Conservation (phyloP, 768 basidiomycete genomes). For the Candolleomyces eurysporus region DNA sequence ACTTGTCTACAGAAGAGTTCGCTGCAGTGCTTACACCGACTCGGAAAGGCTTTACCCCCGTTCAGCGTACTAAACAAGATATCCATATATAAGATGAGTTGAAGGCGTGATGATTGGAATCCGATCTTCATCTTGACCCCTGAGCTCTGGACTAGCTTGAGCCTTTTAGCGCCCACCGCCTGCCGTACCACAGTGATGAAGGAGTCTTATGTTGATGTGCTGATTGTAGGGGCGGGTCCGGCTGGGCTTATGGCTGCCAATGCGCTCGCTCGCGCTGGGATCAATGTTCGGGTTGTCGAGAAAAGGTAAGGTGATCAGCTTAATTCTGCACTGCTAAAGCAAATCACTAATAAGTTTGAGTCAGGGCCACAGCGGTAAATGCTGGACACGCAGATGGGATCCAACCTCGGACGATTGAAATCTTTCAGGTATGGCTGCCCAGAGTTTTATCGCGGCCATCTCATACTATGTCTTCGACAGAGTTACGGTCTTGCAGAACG, state of each 20-base stretch:
- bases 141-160: not conserved
- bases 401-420: conserved; percentile 53
- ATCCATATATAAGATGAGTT: too few species aligned
- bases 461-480: conserved; percentile 28
- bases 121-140: too few species aligned
- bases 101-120: too few species aligned
- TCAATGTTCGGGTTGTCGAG: conserved; percentile 61
- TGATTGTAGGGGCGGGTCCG: conserved; percentile 61
- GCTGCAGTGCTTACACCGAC: too few species aligned
- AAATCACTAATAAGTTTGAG: not conserved
- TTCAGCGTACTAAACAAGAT: too few species aligned
- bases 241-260: conserved; percentile 70
- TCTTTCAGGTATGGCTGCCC: conserved; percentile 42
- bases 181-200: conserved; percentile 12
- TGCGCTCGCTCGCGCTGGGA: conserved; percentile 53
- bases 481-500: conserved; percentile 76
- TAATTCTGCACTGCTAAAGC: not conserved
- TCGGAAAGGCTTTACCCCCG: too few species aligned
- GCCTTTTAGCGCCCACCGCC: not conserved
- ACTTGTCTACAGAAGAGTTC: too few species aligned
- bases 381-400: conserved; percentile 63
- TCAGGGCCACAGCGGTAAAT: conserved; percentile 45
- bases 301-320: conserved; percentile 37
- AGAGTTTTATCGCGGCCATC: not conserved
- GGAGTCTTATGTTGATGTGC: conserved; percentile 52